Evolutionary conservation across 345 rosid genomes (phyloP), one percentile per base, ranked within the genome.

Genomic region (Citrus cavaleriei): DNA sequence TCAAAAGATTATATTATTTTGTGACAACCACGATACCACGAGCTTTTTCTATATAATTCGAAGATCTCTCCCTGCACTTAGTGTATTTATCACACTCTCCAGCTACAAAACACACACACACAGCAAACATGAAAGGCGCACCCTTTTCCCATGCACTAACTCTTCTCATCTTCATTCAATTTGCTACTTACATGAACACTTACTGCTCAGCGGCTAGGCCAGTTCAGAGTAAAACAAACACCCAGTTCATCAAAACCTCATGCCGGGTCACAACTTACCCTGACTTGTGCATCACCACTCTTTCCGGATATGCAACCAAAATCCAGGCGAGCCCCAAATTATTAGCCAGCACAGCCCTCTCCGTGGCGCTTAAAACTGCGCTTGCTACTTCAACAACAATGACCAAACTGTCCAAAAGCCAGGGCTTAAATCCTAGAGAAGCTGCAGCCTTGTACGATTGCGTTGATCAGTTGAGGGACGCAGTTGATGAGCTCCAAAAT

Each of bases 361-460:
- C 46, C 3, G 76, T 86, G 61, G 82, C 90, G 27, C 83, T 89
- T 5, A 73, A 37, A 4, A 66, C 87, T 32, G 80, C 87, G 49
- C 67, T 68, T 49, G 87, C 88, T 1, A 42, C 87, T 2, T 75
- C 82, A 9, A 81, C 73, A 35, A 25, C 74, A 77, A 58, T 87
- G 68, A 83, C 59, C 54, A 83, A 77, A 58, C 22, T 88, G 77
- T 73, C 85, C 42, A 86, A 70, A 7, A 49, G 30, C 34, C 72
- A 62, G 6, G 79, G 77, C 4, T 54, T 86, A 28, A 75, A 71
- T 68, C 85, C 63, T 4, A 80, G 79, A 14, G 88, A 68, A 80
- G 81, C 72, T 19, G 85, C 80, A 40, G 91, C 89, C 46, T 27
- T 85, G 49, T 66, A 71, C 9, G 93, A 91, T 46, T 91, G 95